A percentile compares a stretch with the other conserved stretches of the same genome.
phyloP scores from a whole-genome alignment of 179 eudicot genomes.

The Corrigiola litoralis region DNA sequence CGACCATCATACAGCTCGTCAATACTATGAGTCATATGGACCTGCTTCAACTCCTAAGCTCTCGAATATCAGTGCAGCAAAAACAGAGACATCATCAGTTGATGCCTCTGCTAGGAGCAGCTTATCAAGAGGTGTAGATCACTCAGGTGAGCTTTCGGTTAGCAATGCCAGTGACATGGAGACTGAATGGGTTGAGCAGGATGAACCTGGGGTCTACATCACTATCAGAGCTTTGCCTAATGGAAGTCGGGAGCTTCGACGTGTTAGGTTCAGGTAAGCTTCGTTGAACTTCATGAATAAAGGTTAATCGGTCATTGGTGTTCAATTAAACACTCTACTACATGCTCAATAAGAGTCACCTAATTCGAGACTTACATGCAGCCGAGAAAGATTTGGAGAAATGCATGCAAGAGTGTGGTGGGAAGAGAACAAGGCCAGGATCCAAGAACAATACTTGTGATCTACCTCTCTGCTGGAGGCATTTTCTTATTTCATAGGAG shows the following conservation, averaged over 20 bases:
- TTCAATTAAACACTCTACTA: background rate
- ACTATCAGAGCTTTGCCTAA: constrained; percentile 48
- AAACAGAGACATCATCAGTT: constrained; percentile 71
- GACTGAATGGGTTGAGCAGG: constrained; percentile 57
- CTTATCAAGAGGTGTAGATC: constrained; percentile 42
- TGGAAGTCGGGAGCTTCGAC: constrained; percentile 49
- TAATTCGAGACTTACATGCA: constrained; percentile 22
- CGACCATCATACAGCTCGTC: constrained; percentile 37
- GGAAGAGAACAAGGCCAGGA: constrained; percentile 58
- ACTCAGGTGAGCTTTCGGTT: constrained; percentile 57
- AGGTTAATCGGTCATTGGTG: background rate
- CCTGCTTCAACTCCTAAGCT: constrained; percentile 79
- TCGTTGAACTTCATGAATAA: background rate
- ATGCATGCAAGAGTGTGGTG: constrained; percentile 54
- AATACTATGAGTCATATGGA: constrained; percentile 45
- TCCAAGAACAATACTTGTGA: constrained; percentile 49
- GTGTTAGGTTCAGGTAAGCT: constrained; percentile 51
- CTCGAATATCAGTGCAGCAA: constrained; percentile 70
- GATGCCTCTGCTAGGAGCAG: constrained; percentile 50
- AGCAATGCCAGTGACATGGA: constrained; percentile 42
- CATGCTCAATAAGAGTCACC: background rate
- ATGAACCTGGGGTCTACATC: constrained; percentile 49
- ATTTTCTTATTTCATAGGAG: constrained; percentile 1
- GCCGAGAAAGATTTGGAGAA: constrained; percentile 51
- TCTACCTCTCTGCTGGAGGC: background rate